phyloP scores from a whole-genome alignment of 2,329 filamentous ascomycete species.

The Trichoderma sp. region DNA sequence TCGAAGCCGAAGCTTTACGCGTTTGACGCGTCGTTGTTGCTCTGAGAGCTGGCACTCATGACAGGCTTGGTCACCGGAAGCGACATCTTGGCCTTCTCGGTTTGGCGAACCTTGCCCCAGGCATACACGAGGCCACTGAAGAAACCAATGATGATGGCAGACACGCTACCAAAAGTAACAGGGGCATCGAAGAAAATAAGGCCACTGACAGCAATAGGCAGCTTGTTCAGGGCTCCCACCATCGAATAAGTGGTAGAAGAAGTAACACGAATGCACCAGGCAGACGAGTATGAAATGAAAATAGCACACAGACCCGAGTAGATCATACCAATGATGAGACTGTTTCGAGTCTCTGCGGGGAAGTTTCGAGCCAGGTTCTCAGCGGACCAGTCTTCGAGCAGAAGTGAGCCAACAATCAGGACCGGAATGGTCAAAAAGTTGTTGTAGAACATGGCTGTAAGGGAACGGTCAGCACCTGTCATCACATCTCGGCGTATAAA shows the following conservation, averaged over 20 bases:
- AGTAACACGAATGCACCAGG: constrained; percentile 97
- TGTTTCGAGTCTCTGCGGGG: constrained; percentile 77
- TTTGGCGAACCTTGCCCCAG: constrained; percentile 42
- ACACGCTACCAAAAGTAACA: constrained; percentile 87
- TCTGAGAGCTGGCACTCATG: constrained; percentile 86
- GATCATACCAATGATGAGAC: constrained; percentile 84
- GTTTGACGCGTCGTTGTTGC: constrained; percentile 80
- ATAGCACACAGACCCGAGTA: constrained; percentile 91
- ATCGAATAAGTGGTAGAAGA: constrained; percentile 98
- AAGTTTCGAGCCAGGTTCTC: constrained; percentile 87
- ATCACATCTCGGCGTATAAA: not conserved
- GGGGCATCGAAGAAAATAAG: constrained; percentile 95
- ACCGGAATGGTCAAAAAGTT: constrained; percentile 96
- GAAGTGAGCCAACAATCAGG: constrained; percentile 76
- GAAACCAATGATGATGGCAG: constrained; percentile 89
- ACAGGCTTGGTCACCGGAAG: constrained; percentile 66
- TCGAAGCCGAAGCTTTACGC: constrained; percentile 6
- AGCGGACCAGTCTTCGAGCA: constrained; percentile 90
- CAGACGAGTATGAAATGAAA: constrained; percentile 99
- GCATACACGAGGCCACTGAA: constrained; percentile 90
- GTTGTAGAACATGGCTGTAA: constrained; percentile 97
- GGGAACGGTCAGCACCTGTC: constrained; percentile 39
- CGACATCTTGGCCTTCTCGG: constrained; percentile 73
- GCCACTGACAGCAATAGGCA: constrained; percentile 90
- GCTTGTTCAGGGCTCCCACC: constrained; percentile 97